Conservation (phyloP, 257 asterid species). For the Fraxinus quadrangulata region DNA sequence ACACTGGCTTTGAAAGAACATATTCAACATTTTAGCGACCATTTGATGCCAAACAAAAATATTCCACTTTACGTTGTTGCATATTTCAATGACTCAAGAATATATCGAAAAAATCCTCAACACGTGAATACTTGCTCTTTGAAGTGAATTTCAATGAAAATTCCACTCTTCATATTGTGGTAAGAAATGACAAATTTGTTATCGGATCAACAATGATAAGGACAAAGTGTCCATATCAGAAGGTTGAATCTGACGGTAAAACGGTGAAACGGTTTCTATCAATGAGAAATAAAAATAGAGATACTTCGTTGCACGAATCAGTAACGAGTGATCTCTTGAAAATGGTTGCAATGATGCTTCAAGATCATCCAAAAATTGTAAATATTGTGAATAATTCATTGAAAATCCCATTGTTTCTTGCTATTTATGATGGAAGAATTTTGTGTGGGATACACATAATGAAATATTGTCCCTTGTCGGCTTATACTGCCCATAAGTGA, state of each 20-base stretch:
- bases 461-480: background rate
- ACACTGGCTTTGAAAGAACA: no score
- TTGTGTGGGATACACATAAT: background rate
- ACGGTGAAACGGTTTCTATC: no score
- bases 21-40: background rate
- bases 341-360: background rate
- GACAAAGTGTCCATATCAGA: background rate
- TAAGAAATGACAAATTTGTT: background rate
- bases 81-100: background rate
- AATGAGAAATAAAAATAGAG: background rate
- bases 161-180: constrained; percentile 8
- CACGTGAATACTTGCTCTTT: background rate
- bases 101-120: background rate
- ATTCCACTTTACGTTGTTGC: background rate
- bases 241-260: background rate
- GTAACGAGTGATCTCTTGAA: background rate
- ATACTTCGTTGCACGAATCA: constrained; percentile 17
- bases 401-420: constrained; percentile 16
- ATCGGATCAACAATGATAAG: background rate
- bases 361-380: background rate
- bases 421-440: background rate
- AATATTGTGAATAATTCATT: background rate
- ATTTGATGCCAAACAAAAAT: background rate
- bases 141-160: background rate
- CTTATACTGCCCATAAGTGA: background rate